Base-by-base conservation (phyloP, 2,329 filamentous ascomycete genomes). In the Fusarium napiforme region DNA sequence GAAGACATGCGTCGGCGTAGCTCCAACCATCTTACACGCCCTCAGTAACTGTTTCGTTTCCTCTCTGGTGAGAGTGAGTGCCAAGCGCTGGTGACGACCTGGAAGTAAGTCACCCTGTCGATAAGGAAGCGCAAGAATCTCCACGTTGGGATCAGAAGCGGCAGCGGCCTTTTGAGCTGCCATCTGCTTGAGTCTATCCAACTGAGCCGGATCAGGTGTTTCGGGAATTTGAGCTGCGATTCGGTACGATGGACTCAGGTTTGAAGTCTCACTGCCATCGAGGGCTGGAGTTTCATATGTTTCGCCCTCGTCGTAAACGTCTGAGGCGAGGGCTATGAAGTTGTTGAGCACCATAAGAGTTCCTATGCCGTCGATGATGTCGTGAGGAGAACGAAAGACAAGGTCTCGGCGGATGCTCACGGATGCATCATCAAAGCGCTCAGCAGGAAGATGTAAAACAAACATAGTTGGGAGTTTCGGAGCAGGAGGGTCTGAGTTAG, bases 351-450 rank as follows among this genome's bases (percentile, higher is more conserved):
- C 70, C 6, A 77, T 76, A 7, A 84, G 76, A 4, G 81, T 81
- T 10, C 83, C 83, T 5, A 84, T 80, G 0, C 83, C 82, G 37
- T 84, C 83, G 10, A 84, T 80, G n/a, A 83, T 79, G 16, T 84
- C 81, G 56, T 84, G 82, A 2, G 80, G 81, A 4, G 80, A 81
- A 2, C 82, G 79, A 21, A 84, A 73, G 9, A 84, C 71, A 1
- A 83, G 64, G 39, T 84, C 83, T 4, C 78, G 77, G 1, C 74
- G 78, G 14, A 34, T 1, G 1, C 1, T 12, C 1, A 11, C 19
- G 0, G 14, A 16, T 0, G 16, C 39, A 2, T 23, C 18, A 0
- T 36, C 26, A 6, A 4, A 2, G 0, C 4, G 12, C 10, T 32
- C 12, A 2, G 16, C 0, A 2, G 75, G 69, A 1, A 74, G 74